Percentiles rank a stretch among this genome's conserved stretches.
phyloP scores from a whole-genome alignment of 352 stramenopile genomes.

The Thalassiosira exigua region DNA sequence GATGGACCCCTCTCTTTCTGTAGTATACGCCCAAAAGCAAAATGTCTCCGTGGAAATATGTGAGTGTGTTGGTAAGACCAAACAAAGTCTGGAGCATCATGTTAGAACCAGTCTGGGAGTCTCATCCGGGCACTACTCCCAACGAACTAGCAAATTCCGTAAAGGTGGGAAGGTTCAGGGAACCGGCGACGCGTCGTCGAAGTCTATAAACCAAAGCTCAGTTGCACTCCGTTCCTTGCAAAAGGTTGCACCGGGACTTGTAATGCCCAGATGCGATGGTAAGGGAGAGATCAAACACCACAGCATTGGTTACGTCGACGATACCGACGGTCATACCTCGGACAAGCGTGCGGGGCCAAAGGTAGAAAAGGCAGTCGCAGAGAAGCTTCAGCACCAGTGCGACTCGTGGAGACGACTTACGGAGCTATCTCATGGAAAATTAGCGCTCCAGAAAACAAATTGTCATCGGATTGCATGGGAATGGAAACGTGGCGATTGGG shows the following conservation, averaged over 20 bases:
- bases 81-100: no score
- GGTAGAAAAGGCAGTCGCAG: neutral
- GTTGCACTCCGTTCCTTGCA: constrained; percentile 10
- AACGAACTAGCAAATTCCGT: no score
- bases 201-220: no score
- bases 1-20: neutral
- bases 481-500: neutral
- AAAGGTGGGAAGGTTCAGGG: no score
- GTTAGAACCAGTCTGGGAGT: no score
- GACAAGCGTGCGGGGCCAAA: neutral
- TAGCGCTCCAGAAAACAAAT: constrained; percentile 34
- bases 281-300: neutral
- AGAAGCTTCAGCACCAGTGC: neutral
- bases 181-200: no score
- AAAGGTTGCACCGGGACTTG: neutral
- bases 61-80: neutral
- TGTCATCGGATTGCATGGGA: constrained; percentile 26
- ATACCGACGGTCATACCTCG: constrained; percentile 11
- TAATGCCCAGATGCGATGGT: neutral
- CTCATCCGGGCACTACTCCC: no score
- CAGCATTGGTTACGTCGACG: constrained; percentile 27
- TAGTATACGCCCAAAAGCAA: neutral
- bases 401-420: constrained; percentile 24
- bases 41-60: neutral
- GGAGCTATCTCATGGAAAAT: neutral